Percentiles rank a stretch among this genome's conserved stretches.
These are phyloP conservation scores for Artemisia argyi DNA, from an alignment of 129 eudicot species.

Conservation along the genomic window DNA sequence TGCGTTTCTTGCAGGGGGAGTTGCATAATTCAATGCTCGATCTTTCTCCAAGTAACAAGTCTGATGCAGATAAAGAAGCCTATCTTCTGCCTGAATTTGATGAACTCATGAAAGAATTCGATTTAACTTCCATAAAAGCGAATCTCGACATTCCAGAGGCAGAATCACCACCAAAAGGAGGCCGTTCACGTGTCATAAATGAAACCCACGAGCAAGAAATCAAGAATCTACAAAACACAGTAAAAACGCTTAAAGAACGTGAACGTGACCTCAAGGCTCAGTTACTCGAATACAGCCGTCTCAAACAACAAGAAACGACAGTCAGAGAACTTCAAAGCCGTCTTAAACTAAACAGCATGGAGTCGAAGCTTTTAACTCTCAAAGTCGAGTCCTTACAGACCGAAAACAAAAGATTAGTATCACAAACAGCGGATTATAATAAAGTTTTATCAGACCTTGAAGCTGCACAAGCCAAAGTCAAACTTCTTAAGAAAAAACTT, in stretches of 20 bases:
- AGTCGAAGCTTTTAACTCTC: constrained; percentile 59
- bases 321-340: constrained; percentile 82
- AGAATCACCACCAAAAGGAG: constrained; percentile 29
- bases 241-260: constrained; percentile 59
- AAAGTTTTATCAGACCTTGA: constrained; percentile 79
- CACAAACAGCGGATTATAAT: constrained; percentile 54
- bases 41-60: constrained; percentile 5
- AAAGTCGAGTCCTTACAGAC: constrained; percentile 68
- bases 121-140: constrained; percentile 23
- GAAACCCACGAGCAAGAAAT: constrained; percentile 59
- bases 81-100: constrained; percentile 64
- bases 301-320: constrained; percentile 76
- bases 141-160: constrained; percentile 27
- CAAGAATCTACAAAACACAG: constrained; percentile 46
- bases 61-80: constrained; percentile 45
- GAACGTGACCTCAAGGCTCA: constrained; percentile 68
- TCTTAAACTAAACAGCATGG: constrained; percentile 63
- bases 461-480: constrained; percentile 72
- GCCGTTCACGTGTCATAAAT: constrained; percentile 15
- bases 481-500: constrained; percentile 55
- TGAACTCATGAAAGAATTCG: constrained; percentile 62
- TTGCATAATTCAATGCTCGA: constrained; percentile 12
- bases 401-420: constrained; percentile 58
- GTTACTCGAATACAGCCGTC: constrained; percentile 76
- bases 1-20: constrained; percentile 40